phyloP scores from a whole-genome alignment of 257 asterid species.

The Jaltomata sinuosa region DNA sequence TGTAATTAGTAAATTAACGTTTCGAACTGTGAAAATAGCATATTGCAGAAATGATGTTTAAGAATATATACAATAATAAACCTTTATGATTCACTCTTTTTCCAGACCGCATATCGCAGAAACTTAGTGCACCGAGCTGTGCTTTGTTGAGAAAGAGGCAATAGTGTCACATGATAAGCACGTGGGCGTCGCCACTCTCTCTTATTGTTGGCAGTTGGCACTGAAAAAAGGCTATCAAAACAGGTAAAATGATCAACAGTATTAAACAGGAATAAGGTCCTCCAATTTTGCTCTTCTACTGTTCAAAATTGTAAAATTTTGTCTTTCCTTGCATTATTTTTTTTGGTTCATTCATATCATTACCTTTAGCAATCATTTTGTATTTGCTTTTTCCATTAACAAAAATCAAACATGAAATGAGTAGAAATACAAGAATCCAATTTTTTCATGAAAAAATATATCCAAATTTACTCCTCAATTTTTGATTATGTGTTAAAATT shows the following conservation, averaged over 20 bases:
- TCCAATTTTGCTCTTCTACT: not conserved
- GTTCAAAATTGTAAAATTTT: not conserved
- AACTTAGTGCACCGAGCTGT: too few relatives aligned
- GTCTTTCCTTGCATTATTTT: not conserved
- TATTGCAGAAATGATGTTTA: too few relatives aligned
- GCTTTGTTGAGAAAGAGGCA: slow-evolving; percentile 39
- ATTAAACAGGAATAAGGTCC: not conserved
- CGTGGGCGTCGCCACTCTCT: slow-evolving; percentile 65
- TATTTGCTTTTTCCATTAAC: not conserved
- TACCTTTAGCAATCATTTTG: not conserved
- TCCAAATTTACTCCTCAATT: not conserved
- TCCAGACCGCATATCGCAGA: too few relatives aligned
- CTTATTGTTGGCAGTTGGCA: slow-evolving; percentile 42
- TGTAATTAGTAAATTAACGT: too few relatives aligned
- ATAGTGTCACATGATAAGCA: slow-evolving; percentile 47
- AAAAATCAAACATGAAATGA: not conserved
- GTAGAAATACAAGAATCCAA: not conserved
- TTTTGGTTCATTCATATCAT: not conserved
- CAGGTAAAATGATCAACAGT: not conserved
- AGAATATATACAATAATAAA: too few relatives aligned
- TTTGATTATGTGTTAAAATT: not conserved
- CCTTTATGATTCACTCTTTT: too few relatives aligned
- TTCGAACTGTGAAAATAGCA: too few relatives aligned
- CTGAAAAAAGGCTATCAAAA: not conserved
- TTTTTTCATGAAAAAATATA: not conserved